These are phyloP conservation scores for cucumber (Cucumis sativus) DNA, from an alignment of 306 rosid genomes.

Conservation along the genomic window DNA sequence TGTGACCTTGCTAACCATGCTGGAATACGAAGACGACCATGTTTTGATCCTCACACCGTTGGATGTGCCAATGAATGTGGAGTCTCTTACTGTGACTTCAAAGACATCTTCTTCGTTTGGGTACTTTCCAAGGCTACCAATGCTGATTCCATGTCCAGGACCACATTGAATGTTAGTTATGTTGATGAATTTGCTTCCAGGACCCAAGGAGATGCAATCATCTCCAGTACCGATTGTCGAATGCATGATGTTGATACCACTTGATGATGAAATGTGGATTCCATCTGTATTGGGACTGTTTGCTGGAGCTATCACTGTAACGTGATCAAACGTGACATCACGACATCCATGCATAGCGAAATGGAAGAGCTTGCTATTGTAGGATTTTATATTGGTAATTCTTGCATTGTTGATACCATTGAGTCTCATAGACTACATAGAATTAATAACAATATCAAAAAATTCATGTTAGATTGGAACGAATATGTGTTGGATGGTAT, in stretches of 20 bases:
- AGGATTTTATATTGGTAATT: neutral
- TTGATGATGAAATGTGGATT: slow-evolving; percentile 14
- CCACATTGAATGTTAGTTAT: slow-evolving; percentile 10
- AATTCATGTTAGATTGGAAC: neutral
- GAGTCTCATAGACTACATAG: slow-evolving; percentile 14
- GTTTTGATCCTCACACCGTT: slow-evolving; percentile 29
- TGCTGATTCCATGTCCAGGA: slow-evolving; percentile 30
- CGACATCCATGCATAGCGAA: slow-evolving; percentile 16
- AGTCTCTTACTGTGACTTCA: neutral
- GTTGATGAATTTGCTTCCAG: slow-evolving; percentile 1
- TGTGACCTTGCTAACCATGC: slow-evolving; percentile 2
- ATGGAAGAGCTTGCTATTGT: neutral
- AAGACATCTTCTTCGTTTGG: slow-evolving; percentile 5
- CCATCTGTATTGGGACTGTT: slow-evolving; percentile 33
- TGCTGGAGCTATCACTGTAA: neutral
- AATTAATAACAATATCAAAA: neutral
- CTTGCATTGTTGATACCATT: neutral
- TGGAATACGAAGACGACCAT: slow-evolving; percentile 9
- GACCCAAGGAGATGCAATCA: slow-evolving; percentile 27
- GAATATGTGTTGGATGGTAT: neutral
- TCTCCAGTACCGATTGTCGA: slow-evolving; percentile 19
- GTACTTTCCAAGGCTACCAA: slow-evolving; percentile 22
- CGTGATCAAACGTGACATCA: slow-evolving; percentile 1
- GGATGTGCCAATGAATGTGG: slow-evolving; percentile 11
- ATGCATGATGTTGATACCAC: neutral